Conservation (phyloP, 441 rosid genomes). For the Brassica hybrid region DNA sequence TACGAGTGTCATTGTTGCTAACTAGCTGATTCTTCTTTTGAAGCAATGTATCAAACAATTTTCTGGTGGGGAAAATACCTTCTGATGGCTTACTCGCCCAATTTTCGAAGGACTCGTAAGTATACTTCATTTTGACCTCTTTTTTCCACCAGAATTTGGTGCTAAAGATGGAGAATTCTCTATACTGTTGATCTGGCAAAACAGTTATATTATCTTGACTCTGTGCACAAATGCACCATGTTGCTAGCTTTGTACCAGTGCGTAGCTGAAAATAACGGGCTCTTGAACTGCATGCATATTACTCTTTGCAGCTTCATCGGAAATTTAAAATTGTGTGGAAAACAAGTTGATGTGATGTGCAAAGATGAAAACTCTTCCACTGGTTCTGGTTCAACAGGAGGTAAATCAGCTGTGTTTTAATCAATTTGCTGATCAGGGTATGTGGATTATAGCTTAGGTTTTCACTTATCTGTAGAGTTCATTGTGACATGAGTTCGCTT, state of each 20-base stretch:
- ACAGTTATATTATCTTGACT: neutral
- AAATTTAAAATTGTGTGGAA: slow-evolving; percentile 82
- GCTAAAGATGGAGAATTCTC: neutral
- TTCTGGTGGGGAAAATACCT: no score
- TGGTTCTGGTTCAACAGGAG: slow-evolving; percentile 24
- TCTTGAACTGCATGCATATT: slow-evolving; percentile 32
- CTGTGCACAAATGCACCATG: neutral
- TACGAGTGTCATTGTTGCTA: neutral
- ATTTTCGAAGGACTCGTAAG: no score
- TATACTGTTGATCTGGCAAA: neutral
- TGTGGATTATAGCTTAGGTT: slow-evolving; percentile 6
- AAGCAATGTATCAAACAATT: no score
- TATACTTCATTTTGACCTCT: no score
- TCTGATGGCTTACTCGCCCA: no score
- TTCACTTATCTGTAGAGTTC: slow-evolving; percentile 6
- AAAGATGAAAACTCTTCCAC: slow-evolving; percentile 26
- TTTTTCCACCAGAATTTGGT: neutral
- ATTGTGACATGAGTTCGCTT: slow-evolving; percentile 18
- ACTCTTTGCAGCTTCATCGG: slow-evolving; percentile 66
- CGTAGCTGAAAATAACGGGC: neutral
- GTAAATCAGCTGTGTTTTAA: slow-evolving; percentile 4
- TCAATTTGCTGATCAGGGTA: neutral
- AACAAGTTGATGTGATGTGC: slow-evolving; percentile 65
- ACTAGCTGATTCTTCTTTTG: no score
- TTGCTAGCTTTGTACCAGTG: neutral